Conservation (phyloP, 2,329 filamentous ascomycete genomes). For the Grosmannia huntii region DNA sequence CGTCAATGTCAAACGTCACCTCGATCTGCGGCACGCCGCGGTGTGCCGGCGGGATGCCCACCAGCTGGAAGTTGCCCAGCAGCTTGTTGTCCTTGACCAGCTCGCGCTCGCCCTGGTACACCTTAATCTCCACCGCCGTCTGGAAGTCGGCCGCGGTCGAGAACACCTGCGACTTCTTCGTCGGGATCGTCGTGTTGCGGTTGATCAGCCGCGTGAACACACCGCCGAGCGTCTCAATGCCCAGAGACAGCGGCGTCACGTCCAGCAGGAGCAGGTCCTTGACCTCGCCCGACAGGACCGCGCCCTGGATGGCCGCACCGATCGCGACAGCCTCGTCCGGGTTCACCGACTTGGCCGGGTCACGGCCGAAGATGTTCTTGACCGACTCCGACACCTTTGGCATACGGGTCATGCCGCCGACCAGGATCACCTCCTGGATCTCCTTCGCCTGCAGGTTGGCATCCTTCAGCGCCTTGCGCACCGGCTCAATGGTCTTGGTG, state of each 20-base stretch:
- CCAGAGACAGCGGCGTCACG: conserved; percentile 89
- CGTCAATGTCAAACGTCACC: conserved; percentile 93
- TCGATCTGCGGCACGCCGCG: conserved; percentile 97
- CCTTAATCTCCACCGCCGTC: conserved; percentile 87
- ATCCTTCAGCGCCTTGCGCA: conserved; percentile 94
- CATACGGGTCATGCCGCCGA: conserved; percentile 98
- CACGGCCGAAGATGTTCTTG: conserved; percentile 88
- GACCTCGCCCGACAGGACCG: conserved; percentile 82
- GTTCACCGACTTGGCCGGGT: conserved; percentile 99
- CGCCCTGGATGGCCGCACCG: conserved; percentile 92
- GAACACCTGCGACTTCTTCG: conserved; percentile 96
- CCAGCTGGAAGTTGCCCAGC: conserved; percentile 96
- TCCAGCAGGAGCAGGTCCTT: conserved; percentile 81
- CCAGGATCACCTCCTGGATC: conserved; percentile 91
- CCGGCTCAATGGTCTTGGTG: conserved; percentile 98
- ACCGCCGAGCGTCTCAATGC: conserved; percentile 94
- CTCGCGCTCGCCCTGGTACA: conserved; percentile 84
- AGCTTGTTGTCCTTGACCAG: conserved; percentile 96
- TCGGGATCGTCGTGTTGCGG: conserved; percentile 88
- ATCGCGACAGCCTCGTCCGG: conserved; percentile 98
- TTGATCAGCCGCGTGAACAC: conserved; percentile 96
- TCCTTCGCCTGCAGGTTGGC: conserved; percentile 95
- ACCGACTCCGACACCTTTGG: conserved; percentile 92
- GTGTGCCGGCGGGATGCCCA: conserved; percentile 85
- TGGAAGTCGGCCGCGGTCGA: conserved; percentile 95